A percentile compares a stretch with the other conserved stretches of the same genome.
These are phyloP conservation scores for Suhomyces maxii DNA, from an alignment of 1,139 yeast genomes.

Conservation along the genomic window DNA sequence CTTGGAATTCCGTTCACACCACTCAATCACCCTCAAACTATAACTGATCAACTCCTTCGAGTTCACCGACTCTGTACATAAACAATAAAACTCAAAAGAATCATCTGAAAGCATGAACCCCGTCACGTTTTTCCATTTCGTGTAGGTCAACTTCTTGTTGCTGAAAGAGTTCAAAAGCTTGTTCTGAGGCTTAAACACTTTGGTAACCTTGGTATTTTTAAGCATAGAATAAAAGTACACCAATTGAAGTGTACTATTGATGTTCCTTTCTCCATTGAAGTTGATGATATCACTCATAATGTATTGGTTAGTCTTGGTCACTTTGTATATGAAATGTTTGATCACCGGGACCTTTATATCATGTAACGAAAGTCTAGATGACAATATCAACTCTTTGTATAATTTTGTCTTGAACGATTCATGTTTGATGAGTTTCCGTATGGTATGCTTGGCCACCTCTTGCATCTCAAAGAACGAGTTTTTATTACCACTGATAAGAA, in stretches of 20 bases:
- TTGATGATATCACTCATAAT: slow-evolving; percentile 29
- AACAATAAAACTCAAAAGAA: slow-evolving; percentile 40
- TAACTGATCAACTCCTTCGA: slow-evolving; percentile 35
- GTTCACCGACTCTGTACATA: slow-evolving; percentile 29
- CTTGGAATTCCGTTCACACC: slow-evolving; percentile 40
- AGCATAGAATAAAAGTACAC: slow-evolving; percentile 35
- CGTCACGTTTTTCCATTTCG: slow-evolving; percentile 30
- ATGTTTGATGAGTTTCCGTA: slow-evolving; percentile 39
- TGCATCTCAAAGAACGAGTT: slow-evolving; percentile 79
- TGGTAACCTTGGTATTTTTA: slow-evolving; percentile 29
- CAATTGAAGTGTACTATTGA: slow-evolving; percentile 24
- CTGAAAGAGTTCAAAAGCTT: slow-evolving; percentile 1
- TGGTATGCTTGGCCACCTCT: slow-evolving; percentile 53
- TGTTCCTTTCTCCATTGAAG: slow-evolving; percentile 16
- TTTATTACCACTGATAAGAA: slow-evolving; percentile 79
- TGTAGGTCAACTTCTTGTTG: slow-evolving; percentile 37
- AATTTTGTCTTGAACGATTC: slow-evolving; percentile 41
- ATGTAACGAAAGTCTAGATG: slow-evolving; percentile 20
- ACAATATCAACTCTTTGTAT: slow-evolving; percentile 28
- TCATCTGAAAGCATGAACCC: slow-evolving; percentile 43
- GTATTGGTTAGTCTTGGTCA: slow-evolving; percentile 46
- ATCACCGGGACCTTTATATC: slow-evolving; percentile 63
- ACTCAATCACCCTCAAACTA: slow-evolving; percentile 35
- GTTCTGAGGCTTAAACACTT: slow-evolving; percentile 12
- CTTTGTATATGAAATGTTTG: slow-evolving; percentile 79